Percentiles rank a stretch among this genome's conserved stretches.
These are phyloP conservation scores for Seminavis robusta DNA, from an alignment of 108 stramenopile species.

Conservation along the genomic window DNA sequence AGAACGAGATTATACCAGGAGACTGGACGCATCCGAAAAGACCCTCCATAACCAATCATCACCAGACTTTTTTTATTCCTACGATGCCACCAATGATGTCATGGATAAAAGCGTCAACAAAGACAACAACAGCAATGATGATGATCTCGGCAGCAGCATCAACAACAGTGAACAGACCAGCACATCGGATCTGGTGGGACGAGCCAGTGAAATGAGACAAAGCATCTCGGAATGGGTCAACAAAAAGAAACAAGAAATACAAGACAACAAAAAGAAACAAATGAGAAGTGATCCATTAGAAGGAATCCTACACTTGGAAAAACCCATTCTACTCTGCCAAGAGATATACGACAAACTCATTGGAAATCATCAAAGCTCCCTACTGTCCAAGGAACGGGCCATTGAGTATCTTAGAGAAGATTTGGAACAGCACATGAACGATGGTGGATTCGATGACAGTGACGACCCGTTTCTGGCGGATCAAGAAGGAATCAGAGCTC, in stretches of 20 bases:
- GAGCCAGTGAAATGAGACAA: not conserved
- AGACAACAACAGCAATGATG: not conserved
- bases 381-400: slow-evolving; percentile 22
- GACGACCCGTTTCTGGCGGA: not conserved
- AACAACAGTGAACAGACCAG: too few relatives aligned
- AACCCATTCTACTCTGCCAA: slow-evolving; percentile 36
- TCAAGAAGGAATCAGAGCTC: not conserved
- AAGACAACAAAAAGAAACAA: slow-evolving; percentile 1
- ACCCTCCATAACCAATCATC: too few relatives aligned
- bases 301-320: slow-evolving; percentile 33
- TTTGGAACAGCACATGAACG: slow-evolving; percentile 6
- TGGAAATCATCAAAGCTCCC: slow-evolving; percentile 42
- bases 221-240: not conserved
- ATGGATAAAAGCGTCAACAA: not conserved
- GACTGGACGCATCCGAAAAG: too few relatives aligned
- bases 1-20: not conserved
- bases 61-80: not conserved
- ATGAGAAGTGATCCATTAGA: slow-evolving; percentile 12
- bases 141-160: not conserved
- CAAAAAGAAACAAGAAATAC: not conserved
- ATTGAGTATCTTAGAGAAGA: slow-evolving; percentile 9
- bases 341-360: slow-evolving; percentile 36
- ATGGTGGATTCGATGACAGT: not conserved
- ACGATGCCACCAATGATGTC: not conserved
- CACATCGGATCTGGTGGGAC: too few relatives aligned